Base-by-base conservation (phyloP, 2,329 filamentous ascomycete species). In the Chalaropsis ovoidea region DNA sequence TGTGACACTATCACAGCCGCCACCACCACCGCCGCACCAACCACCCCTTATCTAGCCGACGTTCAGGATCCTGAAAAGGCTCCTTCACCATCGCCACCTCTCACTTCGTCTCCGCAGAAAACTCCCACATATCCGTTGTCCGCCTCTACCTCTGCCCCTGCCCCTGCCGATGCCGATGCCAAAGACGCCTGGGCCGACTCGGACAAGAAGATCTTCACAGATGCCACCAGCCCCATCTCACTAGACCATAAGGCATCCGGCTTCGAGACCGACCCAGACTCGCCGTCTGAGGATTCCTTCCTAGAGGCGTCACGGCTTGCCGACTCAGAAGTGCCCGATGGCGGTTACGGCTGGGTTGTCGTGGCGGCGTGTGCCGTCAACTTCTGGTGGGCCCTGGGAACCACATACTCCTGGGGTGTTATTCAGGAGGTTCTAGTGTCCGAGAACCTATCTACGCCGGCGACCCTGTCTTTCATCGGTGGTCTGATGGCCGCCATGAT, bases 401-500 rank as follows among this genome's bases (percentile, higher is more conserved):
- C 78, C 0, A 77, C 77, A 7, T 84, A 83, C 70, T 78, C 77
- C 68, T 86, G 83, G 82, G 84, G 83, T 27, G 77, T 87, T 0
- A 74, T 86, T 60, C 84, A 87, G 72, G 76, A 77, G 3, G 82
- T 79, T 0, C 76, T 86, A 0, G 78, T 84, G 2, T 73, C 79
- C 42, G 73, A 78, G 10, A 75, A 75, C 0, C 72, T 84, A 0
- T 77, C 77, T 0, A 76, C 77, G 0, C 75, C 82, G 0, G 79
- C 79, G 0, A 82, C 80, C 0, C 74, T 86, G 24, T 79, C 82
- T 1, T 86, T 85, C 68, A 80, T 86, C 2, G 83, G 83, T 1
- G 81, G 79, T 0, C 70, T 86, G 13, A 75, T 77, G 8, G 74
- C 79, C 1, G 77, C 80, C 0, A 76, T 79, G 65, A 78, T 82